Conservation (phyloP, 768 basidiomycete genomes). For the Cystofilobasidium capitatum region DNA sequence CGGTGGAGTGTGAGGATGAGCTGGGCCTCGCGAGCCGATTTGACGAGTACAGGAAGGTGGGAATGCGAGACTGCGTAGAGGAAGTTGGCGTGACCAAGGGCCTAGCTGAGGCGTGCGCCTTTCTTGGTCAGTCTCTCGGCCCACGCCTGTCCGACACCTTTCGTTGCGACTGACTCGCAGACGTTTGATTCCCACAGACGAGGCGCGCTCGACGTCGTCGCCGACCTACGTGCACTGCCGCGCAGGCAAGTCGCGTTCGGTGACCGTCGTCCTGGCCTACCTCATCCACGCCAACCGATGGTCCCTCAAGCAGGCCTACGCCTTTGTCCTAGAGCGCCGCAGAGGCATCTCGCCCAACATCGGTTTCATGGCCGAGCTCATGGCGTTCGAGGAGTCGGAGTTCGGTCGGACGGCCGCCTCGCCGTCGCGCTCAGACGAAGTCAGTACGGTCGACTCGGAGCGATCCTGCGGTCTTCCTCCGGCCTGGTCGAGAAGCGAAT, state of each 20-base stretch:
- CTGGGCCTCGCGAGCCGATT: constrained; percentile 59
- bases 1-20: constrained; percentile 72
- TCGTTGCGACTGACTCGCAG: neutral
- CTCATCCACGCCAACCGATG: constrained; percentile 96
- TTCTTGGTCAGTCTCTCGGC: constrained; percentile 58
- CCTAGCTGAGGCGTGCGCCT: constrained; percentile 72
- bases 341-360: constrained; percentile 96
- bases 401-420: constrained; percentile 54
- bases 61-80: constrained; percentile 92
- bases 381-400: constrained; percentile 91
- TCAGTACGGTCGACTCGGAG: too few relatives aligned
- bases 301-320: constrained; percentile 83
- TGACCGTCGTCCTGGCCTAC: constrained; percentile 93
- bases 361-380: constrained; percentile 91
- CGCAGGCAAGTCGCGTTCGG: constrained; percentile 88
- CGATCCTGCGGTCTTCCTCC: too few relatives aligned
- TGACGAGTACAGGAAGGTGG: constrained; percentile 73
- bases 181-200: constrained; percentile 50
- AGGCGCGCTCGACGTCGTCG: constrained; percentile 76
- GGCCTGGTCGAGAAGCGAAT: too few relatives aligned
- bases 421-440: too few relatives aligned
- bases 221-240: constrained; percentile 94
- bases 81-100: constrained; percentile 77
- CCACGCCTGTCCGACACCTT: too few relatives aligned
- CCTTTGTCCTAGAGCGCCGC: constrained; percentile 81